Evolutionary conservation across 345 rosid genomes (phyloP).

Genomic region (Brassica juncea): DNA sequence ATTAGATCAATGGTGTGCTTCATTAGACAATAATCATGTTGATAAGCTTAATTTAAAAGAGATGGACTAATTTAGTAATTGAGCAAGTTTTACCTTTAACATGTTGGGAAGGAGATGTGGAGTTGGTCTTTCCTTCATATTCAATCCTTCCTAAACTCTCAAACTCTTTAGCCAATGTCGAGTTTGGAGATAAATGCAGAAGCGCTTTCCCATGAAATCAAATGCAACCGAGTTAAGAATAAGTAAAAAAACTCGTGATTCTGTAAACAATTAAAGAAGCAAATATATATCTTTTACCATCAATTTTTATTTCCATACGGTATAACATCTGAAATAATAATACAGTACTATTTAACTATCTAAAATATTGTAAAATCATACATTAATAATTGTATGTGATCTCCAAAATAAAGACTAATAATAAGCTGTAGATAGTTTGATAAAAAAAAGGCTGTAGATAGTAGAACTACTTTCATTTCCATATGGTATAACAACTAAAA

Average conservation of each 20-base stretch:
- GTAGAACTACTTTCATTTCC: background rate
- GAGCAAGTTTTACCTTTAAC: slow-evolving; percentile 10
- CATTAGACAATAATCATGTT: background rate
- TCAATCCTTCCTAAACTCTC: slow-evolving; percentile 52
- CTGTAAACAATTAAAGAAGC: background rate
- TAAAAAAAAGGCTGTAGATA: background rate
- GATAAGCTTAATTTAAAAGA: background rate
- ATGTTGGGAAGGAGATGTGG: slow-evolving; percentile 32
- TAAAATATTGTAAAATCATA: background rate
- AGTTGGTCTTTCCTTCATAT: slow-evolving; percentile 9
- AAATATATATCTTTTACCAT: background rate
- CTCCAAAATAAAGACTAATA: too few relatives aligned
- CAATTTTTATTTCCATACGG: background rate
- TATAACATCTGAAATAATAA: background rate
- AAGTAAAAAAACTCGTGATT: background rate
- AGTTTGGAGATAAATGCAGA: slow-evolving; percentile 63
- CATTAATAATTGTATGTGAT: background rate
- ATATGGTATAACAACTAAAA: background rate
- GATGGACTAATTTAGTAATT: background rate
- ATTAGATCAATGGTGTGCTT: slow-evolving; percentile 2
- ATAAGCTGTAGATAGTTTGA: too few relatives aligned
- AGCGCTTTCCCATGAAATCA: slow-evolving; percentile 46
- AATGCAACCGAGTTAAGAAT: background rate
- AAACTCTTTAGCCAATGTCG: slow-evolving; percentile 65
- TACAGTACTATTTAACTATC: background rate